Percentiles rank a stretch among this genome's conserved stretches.
Evolutionary conservation across 2,329 filamentous ascomycete genomes (phyloP).

Genomic region (Dactylellina sp.): DNA sequence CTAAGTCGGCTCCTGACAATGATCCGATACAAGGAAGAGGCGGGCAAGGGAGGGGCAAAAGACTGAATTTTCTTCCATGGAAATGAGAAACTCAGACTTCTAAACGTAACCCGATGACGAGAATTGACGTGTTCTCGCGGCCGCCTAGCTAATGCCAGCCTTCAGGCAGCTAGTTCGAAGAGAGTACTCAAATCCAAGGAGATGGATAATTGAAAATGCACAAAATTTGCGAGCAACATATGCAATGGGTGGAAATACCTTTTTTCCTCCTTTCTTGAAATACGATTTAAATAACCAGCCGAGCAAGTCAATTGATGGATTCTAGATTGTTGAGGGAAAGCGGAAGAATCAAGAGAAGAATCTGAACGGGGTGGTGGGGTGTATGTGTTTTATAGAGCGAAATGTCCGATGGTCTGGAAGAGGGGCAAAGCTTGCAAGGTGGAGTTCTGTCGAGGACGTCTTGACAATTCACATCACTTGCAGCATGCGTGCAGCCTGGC

Average conservation of each 20-base stretch:
- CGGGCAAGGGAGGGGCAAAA: slow-evolving; percentile 18
- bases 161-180: slow-evolving; percentile 18
- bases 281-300: slow-evolving; percentile 5
- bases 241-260: slow-evolving; percentile 26
- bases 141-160: slow-evolving; percentile 18
- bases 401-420: slow-evolving; percentile 9
- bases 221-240: neutral
- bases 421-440: too few species aligned
- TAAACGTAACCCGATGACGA: slow-evolving; percentile 31
- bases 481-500: slow-evolving; percentile 34
- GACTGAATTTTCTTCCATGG: slow-evolving; percentile 5
- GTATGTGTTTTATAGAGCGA: slow-evolving; percentile 15
- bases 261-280: slow-evolving; percentile 12
- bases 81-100: slow-evolving; percentile 1
- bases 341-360: slow-evolving; percentile 8
- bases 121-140: slow-evolving; percentile 22
- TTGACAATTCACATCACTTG: slow-evolving; percentile 51
- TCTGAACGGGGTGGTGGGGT: neutral
- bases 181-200: neutral
- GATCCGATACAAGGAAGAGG: slow-evolving; percentile 51
- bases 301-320: slow-evolving; percentile 27
- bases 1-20: slow-evolving; percentile 52
- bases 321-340: slow-evolving; percentile 7
- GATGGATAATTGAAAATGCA: neutral
- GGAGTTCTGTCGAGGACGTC: slow-evolving; percentile 13